Evolutionary conservation across 306 rosid genomes (phyloP).

Genomic region (Arachis hypogaea): DNA sequence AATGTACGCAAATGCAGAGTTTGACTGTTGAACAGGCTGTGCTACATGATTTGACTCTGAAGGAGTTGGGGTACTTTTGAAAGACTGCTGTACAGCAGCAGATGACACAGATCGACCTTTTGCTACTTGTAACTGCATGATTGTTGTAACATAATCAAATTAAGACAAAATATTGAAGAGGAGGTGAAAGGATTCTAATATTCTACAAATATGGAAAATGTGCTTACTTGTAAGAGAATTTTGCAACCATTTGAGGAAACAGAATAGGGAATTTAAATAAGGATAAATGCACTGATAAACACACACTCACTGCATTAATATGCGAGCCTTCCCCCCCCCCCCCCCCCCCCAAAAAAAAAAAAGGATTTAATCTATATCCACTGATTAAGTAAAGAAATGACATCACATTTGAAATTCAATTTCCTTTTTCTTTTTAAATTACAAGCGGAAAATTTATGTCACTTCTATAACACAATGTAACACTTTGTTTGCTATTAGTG

Average conservation of each 20-base stretch:
- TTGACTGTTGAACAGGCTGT: conserved; percentile 69
- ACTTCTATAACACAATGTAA: background rate
- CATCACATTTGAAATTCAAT: too few species aligned
- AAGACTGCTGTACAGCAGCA: conserved; percentile 46
- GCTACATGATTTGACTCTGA: conserved; percentile 70
- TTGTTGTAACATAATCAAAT: conserved; percentile 24
- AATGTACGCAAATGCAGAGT: conserved; percentile 44
- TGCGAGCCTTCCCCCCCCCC: too few species aligned
- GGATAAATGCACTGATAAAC: background rate
- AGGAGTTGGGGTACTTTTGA: conserved; percentile 50
- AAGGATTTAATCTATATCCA: too few species aligned
- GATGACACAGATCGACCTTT: conserved; percentile 62
- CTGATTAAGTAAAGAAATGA: too few species aligned
- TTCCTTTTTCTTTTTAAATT: background rate
- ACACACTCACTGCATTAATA: too few species aligned
- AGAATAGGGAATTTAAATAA: background rate
- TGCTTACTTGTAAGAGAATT: too few species aligned
- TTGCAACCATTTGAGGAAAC: background rate
- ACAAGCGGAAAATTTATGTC: background rate
- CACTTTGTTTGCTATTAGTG: background rate
- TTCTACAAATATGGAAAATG: background rate
- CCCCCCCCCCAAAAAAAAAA: too few species aligned
- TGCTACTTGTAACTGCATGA: conserved; percentile 70
- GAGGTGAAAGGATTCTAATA: background rate
- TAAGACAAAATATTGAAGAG: background rate